These are phyloP conservation scores for Paramecium pentaurelia DNA, from an alignment of 73 alveolate species.

Conservation along the genomic window DNA sequence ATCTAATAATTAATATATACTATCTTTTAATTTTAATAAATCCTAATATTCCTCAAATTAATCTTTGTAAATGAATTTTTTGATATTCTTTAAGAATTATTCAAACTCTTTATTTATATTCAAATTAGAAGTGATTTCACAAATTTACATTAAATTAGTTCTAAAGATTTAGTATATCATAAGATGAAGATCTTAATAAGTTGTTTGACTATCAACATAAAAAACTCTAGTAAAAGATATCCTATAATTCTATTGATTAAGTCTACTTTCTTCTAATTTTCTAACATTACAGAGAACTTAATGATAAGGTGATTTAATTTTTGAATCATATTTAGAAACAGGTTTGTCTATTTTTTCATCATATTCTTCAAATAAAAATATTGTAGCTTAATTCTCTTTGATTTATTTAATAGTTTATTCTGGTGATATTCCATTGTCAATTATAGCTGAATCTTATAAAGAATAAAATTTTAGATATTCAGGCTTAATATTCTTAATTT, in stretches of 20 bases:
- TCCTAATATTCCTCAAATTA: background rate
- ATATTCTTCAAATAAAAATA: background rate
- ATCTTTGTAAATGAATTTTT: background rate
- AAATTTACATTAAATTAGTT: background rate
- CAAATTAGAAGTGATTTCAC: background rate
- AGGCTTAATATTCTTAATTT: background rate
- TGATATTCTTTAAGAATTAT: background rate
- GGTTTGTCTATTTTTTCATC: constrained; percentile 20
- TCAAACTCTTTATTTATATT: background rate
- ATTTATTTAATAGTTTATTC: background rate
- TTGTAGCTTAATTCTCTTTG: background rate
- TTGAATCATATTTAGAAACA: background rate
- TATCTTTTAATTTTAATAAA: background rate
- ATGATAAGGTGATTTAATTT: background rate
- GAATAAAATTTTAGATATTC: background rate
- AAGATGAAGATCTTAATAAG: background rate
- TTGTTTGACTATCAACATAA: background rate
- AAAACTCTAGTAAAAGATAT: background rate
- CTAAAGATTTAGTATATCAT: background rate
- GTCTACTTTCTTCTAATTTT: background rate
- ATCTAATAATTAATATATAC: background rate
- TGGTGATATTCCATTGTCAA: background rate
- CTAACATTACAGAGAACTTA: background rate
- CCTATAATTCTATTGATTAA: background rate
- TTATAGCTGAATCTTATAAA: background rate